phyloP scores from a whole-genome alignment of 177 flowering plant genomes.

The Vitis hybrid region DNA sequence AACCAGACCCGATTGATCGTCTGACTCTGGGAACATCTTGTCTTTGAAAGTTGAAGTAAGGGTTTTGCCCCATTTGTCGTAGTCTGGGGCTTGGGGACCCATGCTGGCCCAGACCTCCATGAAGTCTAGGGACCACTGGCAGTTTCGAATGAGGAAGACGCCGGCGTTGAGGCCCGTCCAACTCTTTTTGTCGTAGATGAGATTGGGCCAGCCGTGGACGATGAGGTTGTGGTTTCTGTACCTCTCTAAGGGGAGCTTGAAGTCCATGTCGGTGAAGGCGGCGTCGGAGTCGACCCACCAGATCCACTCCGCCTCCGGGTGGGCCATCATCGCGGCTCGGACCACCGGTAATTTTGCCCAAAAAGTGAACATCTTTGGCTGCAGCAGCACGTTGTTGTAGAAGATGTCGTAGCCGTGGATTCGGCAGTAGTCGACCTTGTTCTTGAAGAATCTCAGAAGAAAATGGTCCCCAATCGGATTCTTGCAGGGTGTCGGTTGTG shows the following conservation, averaged over 20 bases:
- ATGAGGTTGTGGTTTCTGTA: constrained; percentile 57
- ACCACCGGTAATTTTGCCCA: constrained; percentile 79
- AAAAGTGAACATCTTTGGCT: constrained; percentile 57
- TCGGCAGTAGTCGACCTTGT: constrained; percentile 87
- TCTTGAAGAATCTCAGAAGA: constrained; percentile 71
- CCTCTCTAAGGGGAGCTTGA: constrained; percentile 54
- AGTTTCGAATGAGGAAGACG: constrained; percentile 73
- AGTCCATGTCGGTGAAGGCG: constrained; percentile 78
- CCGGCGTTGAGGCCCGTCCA: constrained; percentile 83
- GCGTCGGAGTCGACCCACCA: constrained; percentile 97
- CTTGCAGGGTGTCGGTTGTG: constrained; percentile 69
- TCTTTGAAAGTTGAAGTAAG: constrained; percentile 42
- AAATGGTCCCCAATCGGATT: constrained; percentile 77
- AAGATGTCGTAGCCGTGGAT: constrained; percentile 75
- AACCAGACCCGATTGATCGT: constrained; percentile 75
- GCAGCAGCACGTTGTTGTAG: constrained; percentile 67
- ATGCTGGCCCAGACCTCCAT: constrained; percentile 71
- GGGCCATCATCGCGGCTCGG: constrained; percentile 75
- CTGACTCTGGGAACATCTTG: constrained; percentile 62
- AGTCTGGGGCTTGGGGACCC: constrained; percentile 66
- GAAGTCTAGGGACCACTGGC: constrained; percentile 87
- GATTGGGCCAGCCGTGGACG: constrained; percentile 65
- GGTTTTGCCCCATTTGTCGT: constrained; percentile 58
- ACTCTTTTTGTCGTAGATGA: constrained; percentile 48
- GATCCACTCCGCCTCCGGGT: constrained; percentile 88